A percentile compares a stretch with the other conserved stretches of the same genome.
phyloP scores from a whole-genome alignment of 257 asterid species.

The Solanum gracilifrons region DNA sequence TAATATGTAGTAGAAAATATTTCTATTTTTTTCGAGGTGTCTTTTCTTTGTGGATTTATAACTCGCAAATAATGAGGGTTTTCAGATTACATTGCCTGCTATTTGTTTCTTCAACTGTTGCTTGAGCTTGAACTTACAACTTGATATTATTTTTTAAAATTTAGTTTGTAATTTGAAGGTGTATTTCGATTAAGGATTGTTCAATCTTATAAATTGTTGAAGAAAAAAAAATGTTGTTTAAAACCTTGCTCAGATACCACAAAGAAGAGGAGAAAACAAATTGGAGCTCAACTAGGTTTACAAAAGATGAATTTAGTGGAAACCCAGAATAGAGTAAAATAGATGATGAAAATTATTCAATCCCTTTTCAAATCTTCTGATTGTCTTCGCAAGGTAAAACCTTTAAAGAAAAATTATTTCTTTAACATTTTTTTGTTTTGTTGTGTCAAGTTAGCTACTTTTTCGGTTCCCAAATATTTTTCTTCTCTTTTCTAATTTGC shows the following conservation, averaged over 20 bases:
- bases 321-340: background rate
- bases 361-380: background rate
- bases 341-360: background rate
- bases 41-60: background rate
- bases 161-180: background rate
- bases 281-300: background rate
- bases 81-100: background rate
- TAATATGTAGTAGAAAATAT: no score
- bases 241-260: background rate
- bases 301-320: background rate
- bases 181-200: background rate
- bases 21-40: no score
- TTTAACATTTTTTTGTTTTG: background rate
- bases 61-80: background rate
- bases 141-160: background rate
- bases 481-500: background rate
- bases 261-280: background rate
- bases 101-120: background rate
- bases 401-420: background rate
- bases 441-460: background rate
- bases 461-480: background rate
- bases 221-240: background rate
- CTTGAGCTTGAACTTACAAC: background rate
- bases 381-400: background rate
- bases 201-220: background rate